Conservation (phyloP, 768 basidiomycete species). For the Tubosaeta brunneosetosa region DNA sequence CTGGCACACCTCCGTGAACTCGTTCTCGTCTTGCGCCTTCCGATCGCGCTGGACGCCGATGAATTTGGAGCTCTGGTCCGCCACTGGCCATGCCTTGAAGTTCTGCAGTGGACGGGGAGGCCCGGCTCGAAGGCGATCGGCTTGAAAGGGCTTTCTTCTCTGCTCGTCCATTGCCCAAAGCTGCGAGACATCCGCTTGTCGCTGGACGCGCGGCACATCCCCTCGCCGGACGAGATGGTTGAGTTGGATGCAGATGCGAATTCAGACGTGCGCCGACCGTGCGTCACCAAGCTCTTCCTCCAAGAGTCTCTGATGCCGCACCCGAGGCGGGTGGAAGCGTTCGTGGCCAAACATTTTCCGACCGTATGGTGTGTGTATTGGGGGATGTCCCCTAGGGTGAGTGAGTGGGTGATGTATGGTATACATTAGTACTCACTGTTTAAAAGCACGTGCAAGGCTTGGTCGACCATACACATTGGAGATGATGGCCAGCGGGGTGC, state of each 20-base stretch:
- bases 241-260: background rate
- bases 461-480: too few relatives aligned
- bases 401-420: too few relatives aligned
- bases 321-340: too few relatives aligned
- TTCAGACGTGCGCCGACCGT: too few relatives aligned
- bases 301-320: too few relatives aligned
- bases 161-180: background rate
- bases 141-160: background rate
- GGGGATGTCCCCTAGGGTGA: too few relatives aligned
- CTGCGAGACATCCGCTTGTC: background rate
- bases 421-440: too few relatives aligned
- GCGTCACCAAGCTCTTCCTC: background rate
- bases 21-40: background rate
- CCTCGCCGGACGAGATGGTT: background rate
- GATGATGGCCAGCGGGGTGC: too few relatives aligned
- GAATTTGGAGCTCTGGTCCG: background rate
- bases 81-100: background rate
- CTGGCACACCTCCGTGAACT: slow-evolving; percentile 1
- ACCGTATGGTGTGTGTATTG: too few relatives aligned
- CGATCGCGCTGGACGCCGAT: background rate
- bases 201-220: background rate
- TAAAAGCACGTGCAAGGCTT: too few relatives aligned
- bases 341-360: too few relatives aligned
- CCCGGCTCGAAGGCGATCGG: background rate
- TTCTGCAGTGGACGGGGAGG: too few relatives aligned